Evolutionary conservation across 2,329 filamentous ascomycete genomes (phyloP), one percentile per base, ranked within the genome.

Genomic region (Emericellopsis cladophorae): DNA sequence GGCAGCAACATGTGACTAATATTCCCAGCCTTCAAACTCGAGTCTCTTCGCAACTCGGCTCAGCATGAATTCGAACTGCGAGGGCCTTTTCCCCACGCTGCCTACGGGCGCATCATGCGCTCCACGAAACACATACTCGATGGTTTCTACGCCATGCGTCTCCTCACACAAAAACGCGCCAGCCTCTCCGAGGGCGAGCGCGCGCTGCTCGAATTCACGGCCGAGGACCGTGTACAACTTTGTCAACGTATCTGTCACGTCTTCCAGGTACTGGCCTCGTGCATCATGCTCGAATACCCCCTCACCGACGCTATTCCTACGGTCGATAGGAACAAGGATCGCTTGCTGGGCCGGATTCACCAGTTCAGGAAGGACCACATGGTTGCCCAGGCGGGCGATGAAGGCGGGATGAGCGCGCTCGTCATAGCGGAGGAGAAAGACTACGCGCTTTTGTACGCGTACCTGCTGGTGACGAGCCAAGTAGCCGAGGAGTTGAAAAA

Each of bases 61-160:
- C 69, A 74, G n/a, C 83, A 78, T 21, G 92, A 98, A 57, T 94
- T 94, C 52, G 85, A 94, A 57, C 73, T 98, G 7, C 76, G 81
- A 33, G 85, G 90, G 0, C 87, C 89, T 0, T 98, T 98, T 51
- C 86, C 88, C 1, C 73, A 80, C 46, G 76, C 73, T 35, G 72
- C 77, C 14, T 89, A 84, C 55, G 75, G 73, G 5, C 75, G 79
- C 31, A 83, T 96, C 43, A 73, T 96, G 55, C 74, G 76, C 18
- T 81, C 81, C 9, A 95, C 89, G 1, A 81, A 82, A 46, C 79
- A 83, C 40, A 85, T 95, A 61, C 76, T 96, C 5, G 89, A 95
- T 59, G 82, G 86, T 31, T 95, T 98, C 59, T 89, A 96, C 54
- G 87, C 89, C 40, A 95, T 98, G 86, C 93, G 90, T 47, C 76